Conservation (phyloP, 257 asterid genomes). For the Nyctanthes arbortristis region DNA sequence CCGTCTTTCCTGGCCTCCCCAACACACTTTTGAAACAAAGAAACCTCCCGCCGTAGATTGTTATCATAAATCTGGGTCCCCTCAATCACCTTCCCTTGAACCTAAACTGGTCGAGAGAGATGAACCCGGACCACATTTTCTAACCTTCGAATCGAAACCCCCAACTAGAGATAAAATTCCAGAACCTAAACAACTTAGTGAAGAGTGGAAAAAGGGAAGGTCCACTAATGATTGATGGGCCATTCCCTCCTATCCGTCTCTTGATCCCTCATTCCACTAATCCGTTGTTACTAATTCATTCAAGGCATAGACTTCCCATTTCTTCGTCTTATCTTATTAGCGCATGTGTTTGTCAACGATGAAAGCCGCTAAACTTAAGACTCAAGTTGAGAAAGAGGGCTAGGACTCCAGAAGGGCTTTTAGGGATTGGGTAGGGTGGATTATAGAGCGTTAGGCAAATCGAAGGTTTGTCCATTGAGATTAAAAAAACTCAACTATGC, state of each 20-base stretch:
- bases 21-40: no score
- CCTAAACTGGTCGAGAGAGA: constrained; percentile 12
- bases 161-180: constrained; percentile 13
- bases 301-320: constrained; percentile 15
- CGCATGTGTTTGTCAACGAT: not conserved
- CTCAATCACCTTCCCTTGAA: constrained; percentile 17
- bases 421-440: constrained; percentile 6
- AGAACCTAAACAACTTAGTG: no score
- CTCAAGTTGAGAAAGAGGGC: constrained; percentile 6
- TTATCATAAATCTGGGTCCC: not conserved
- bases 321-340: constrained; percentile 3
- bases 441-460: not conserved
- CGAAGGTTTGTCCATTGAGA: not conserved
- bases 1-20: no score
- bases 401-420: constrained; percentile 5
- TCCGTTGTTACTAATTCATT: constrained; percentile 10
- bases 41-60: no score
- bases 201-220: no score
- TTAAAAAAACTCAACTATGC: no score
- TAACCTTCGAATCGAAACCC: constrained; percentile 13
- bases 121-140: constrained; percentile 7
- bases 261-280: constrained; percentile 11
- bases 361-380: not conserved
- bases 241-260: no score
- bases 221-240: no score